Conservation (phyloP, 345 rosid species). For the Stellera chamaejasme region DNA sequence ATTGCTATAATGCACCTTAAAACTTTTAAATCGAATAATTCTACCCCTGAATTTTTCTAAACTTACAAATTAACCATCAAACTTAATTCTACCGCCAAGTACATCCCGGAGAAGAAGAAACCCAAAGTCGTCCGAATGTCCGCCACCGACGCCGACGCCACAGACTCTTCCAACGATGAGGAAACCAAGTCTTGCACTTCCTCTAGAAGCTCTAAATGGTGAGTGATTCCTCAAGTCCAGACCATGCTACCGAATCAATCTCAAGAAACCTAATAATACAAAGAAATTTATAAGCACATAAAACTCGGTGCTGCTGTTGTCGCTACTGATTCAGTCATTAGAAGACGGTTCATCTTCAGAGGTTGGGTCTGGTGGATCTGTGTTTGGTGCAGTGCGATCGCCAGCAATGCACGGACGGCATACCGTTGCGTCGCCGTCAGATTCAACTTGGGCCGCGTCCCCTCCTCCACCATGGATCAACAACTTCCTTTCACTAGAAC, state of each 20-base stretch:
- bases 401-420: constrained; percentile 72
- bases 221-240: constrained; percentile 57
- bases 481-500: background rate
- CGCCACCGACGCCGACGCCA: too few species aligned
- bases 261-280: constrained; percentile 48
- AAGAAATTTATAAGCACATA: constrained; percentile 3
- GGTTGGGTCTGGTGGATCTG: constrained; percentile 80
- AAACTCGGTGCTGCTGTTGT: constrained; percentile 29
- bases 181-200: too few species aligned
- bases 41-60: too few species aligned
- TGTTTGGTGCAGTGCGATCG: constrained; percentile 76
- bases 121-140: too few species aligned
- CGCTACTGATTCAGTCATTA: constrained; percentile 31
- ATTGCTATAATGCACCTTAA: too few species aligned
- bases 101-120: too few species aligned
- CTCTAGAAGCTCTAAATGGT: too few species aligned
- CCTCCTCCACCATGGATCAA: constrained; percentile 3
- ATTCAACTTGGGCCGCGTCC: constrained; percentile 26
- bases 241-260: constrained; percentile 66
- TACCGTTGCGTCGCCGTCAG: constrained; percentile 64
- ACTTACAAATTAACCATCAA: too few species aligned
- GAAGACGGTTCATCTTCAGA: constrained; percentile 29
- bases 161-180: too few species aligned
- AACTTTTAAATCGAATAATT: too few species aligned
- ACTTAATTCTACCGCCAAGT: too few species aligned